These are phyloP conservation scores for Psilocybe sp. DNA, from an alignment of 768 basidiomycete genomes.

Conservation along the genomic window DNA sequence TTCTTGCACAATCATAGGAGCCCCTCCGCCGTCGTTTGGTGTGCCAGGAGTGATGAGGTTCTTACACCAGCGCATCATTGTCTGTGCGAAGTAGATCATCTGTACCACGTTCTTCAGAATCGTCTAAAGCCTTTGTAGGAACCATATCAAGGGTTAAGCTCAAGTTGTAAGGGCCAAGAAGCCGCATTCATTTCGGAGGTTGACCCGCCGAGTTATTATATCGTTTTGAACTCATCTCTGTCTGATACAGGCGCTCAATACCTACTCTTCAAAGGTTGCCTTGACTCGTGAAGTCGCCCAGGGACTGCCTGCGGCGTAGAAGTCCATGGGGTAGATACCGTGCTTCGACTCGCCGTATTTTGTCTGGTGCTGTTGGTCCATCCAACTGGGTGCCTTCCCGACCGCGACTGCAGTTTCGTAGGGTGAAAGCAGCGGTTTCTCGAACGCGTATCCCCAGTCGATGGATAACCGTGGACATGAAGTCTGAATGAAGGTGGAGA, in stretches of 20 bases:
- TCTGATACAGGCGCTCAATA: not conserved
- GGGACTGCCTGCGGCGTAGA: conserved; percentile 79
- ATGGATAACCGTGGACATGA: conserved; percentile 95
- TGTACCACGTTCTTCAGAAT: no score
- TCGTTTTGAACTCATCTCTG: not conserved
- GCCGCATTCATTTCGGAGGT: no score
- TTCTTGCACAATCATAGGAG: no score
- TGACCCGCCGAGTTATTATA: no score
- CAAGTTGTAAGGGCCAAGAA: no score
- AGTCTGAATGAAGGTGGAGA: conserved; percentile 93
- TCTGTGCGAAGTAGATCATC: no score
- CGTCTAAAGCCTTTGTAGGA: no score
- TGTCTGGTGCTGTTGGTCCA: conserved; percentile 27
- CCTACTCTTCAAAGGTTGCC: conserved; percentile 37
- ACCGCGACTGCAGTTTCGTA: conserved; percentile 91
- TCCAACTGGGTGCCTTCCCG: conserved; percentile 68
- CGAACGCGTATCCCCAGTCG: conserved; percentile 98
- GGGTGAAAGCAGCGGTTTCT: conserved; percentile 82
- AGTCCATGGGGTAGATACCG: conserved; percentile 91
- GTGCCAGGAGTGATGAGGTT: no score
- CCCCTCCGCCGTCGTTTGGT: no score
- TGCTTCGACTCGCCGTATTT: conserved; percentile 23
- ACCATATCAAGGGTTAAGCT: no score
- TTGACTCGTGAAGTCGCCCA: conserved; percentile 70
- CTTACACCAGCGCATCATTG: no score